Base-by-base conservation (phyloP, 768 basidiomycete genomes). In the Chalciporus pseudorubinellus region DNA sequence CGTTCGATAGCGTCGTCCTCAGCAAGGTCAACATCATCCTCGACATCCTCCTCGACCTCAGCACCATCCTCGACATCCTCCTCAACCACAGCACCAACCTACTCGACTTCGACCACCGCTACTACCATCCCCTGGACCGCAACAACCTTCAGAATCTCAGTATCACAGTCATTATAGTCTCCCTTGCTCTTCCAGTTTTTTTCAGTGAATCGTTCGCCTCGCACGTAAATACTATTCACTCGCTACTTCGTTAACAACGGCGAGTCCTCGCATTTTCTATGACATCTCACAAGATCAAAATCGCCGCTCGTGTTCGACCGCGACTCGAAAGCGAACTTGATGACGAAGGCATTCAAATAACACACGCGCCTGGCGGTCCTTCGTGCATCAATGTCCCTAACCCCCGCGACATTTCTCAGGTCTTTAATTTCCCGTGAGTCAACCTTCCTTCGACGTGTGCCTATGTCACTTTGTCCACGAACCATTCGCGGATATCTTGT, bases 351-450 rank as follows among this genome's bases (percentile, higher is more conserved):
- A 71, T 89, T 48, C 72, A 76, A 50, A 75, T 88, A 39, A 69
- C 75, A 43, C 79, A 78, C 45, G 57, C 66, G 5, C 65, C 75
- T 5, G 71, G 70, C 24, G 63, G 70, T 13, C 68, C 71, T 36
- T 80, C 78, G 39, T 78, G 70, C 44, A 82, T 91, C 52, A 74
- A 74, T 20, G 87, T 91, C 6, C 72, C 79, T 24, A 91, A 91
- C 63, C 88, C 87, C 0, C 76, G 87, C 52, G 84, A 88, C 64
- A 61, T 76, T 0, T 73, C 74, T 19, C 84, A 89, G 64, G 66
- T 87, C n/a, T 89, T 89, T 67, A 85, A 83, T 54, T 92, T 90
- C 63, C 86, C 83, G 85, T 88, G 48, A 59, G 82, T 70, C 20
- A 5, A 18, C 13, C 19, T 19, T 28, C 7, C 16, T 28, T 55